Conservation (phyloP, 2,329 filamentous ascomycete genomes). For the Pseudogymnoascus sp. region DNA sequence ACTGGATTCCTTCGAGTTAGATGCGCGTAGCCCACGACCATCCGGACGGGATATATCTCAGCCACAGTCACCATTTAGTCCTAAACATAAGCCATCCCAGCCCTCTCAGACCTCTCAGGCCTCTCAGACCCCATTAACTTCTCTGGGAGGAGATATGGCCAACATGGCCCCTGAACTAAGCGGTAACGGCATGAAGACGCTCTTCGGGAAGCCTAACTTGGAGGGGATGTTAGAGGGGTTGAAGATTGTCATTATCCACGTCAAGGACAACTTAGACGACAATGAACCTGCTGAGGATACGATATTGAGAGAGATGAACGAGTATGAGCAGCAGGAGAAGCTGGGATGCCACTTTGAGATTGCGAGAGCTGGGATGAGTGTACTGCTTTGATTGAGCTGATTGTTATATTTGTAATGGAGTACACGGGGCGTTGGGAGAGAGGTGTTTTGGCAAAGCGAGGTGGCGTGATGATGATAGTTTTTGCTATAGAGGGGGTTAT, state of each 20-base stretch:
- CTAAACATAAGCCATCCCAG: not conserved
- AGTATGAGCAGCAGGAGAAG: slow-evolving; percentile 47
- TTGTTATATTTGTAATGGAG: not conserved
- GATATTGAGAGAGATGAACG: slow-evolving; percentile 64
- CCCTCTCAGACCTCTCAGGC: not conserved
- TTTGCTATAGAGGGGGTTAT: not conserved
- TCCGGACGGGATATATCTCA: not conserved
- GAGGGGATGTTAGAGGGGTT: slow-evolving; percentile 53
- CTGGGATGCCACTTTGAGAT: slow-evolving; percentile 78
- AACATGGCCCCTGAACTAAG: not conserved
- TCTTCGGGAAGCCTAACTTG: slow-evolving; percentile 4
- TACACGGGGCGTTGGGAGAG: not conserved
- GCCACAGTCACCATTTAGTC: not conserved
- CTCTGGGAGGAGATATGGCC: not conserved
- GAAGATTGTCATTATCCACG: slow-evolving; percentile 81
- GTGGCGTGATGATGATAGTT: slow-evolving; percentile 2
- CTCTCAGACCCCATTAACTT: not conserved
- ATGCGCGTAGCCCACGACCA: not conserved
- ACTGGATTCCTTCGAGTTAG: not conserved
- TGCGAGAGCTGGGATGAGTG: slow-evolving; percentile 56
- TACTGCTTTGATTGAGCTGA: slow-evolving; percentile 19
- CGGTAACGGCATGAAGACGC: not conserved
- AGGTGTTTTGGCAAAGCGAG: not conserved
- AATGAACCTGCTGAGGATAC: slow-evolving; percentile 55
- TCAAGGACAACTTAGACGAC: slow-evolving; percentile 80